A percentile compares a stretch with the other conserved stretches of the same genome.
Evolutionary conservation across 441 rosid species (phyloP).

Genomic region (Euphorbia schlechtendalii): DNA sequence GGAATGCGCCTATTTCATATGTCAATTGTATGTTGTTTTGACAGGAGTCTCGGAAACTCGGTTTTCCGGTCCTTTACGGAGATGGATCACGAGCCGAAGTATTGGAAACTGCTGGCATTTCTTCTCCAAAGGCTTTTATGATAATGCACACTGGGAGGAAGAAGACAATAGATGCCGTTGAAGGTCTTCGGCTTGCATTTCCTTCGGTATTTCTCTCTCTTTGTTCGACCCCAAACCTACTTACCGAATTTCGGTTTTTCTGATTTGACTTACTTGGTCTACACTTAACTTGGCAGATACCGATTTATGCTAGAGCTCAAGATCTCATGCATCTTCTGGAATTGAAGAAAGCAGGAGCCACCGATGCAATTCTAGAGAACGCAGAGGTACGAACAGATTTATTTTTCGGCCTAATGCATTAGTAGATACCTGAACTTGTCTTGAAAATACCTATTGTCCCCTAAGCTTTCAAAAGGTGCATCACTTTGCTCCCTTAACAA

Average conservation of each 20-base stretch:
- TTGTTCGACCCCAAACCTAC: slow-evolving; percentile 1
- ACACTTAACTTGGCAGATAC: slow-evolving; percentile 43
- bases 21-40: slow-evolving; percentile 5
- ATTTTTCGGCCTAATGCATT: too few relatives aligned
- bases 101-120: slow-evolving; percentile 76
- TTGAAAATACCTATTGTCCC: too few relatives aligned
- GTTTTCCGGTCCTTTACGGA: slow-evolving; percentile 79
- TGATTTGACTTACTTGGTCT: slow-evolving; percentile 9
- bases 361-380: slow-evolving; percentile 84
- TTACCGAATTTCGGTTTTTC: too few relatives aligned
- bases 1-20: neutral
- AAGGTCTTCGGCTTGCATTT: slow-evolving; percentile 85
- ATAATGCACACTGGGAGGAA: slow-evolving; percentile 80
- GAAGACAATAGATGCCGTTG: slow-evolving; percentile 73
- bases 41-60: slow-evolving; percentile 80
- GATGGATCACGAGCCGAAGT: slow-evolving; percentile 87
- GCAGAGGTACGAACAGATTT: slow-evolving; percentile 52
- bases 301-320: slow-evolving; percentile 88
- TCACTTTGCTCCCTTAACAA: too few relatives aligned
- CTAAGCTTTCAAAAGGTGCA: too few relatives aligned
- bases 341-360: slow-evolving; percentile 83
- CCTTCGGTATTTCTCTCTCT: slow-evolving; percentile 46
- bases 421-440: too few relatives aligned
- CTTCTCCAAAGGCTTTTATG: slow-evolving; percentile 89
- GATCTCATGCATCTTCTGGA: slow-evolving; percentile 80